These are phyloP conservation scores for Penicillium bialowiezense DNA, from an alignment of 495 filamentous ascomycete species.

Conservation along the genomic window DNA sequence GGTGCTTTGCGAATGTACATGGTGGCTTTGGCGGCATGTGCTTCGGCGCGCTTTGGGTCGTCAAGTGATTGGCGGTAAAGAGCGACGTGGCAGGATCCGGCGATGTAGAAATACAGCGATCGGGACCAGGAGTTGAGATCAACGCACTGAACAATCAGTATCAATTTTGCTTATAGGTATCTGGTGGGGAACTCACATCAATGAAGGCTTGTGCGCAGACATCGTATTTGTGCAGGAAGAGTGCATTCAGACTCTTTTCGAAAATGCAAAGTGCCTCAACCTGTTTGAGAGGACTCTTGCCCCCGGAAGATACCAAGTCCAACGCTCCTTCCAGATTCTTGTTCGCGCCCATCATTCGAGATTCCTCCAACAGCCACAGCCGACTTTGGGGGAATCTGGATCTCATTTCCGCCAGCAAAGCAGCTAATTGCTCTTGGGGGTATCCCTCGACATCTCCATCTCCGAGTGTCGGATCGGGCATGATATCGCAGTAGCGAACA, in stretches of 20 bases:
- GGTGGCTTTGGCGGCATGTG: constrained; percentile 63
- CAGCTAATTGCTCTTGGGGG: constrained; percentile 64
- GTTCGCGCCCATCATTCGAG: constrained; percentile 69
- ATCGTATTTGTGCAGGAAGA: constrained; percentile 74
- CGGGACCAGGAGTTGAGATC: constrained; percentile 91
- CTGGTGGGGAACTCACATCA: constrained; percentile 34
- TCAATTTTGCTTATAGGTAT: neutral
- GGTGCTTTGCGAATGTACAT: constrained; percentile 71
- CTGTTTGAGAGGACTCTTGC: constrained; percentile 78
- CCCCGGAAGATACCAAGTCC: constrained; percentile 53
- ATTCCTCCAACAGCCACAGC: constrained; percentile 89
- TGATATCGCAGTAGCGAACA: constrained; percentile 82
- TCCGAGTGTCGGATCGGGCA: constrained; percentile 55
- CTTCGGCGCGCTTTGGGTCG: constrained; percentile 49
- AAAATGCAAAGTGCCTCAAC: constrained; percentile 77
- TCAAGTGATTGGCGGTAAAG: constrained; percentile 61
- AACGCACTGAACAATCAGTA: constrained; percentile 51
- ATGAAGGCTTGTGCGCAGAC: constrained; percentile 71
- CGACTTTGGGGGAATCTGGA: constrained; percentile 74
- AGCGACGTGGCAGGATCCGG: constrained; percentile 72
- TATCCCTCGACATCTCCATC: constrained; percentile 61
- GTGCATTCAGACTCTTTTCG: constrained; percentile 73
- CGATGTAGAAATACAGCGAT: constrained; percentile 85
- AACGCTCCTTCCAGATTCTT: constrained; percentile 67
- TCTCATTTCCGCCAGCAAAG: constrained; percentile 72